These are phyloP conservation scores for Xylariaceae sp. DNA, from an alignment of 2,329 filamentous ascomycete species.

Conservation along the genomic window DNA sequence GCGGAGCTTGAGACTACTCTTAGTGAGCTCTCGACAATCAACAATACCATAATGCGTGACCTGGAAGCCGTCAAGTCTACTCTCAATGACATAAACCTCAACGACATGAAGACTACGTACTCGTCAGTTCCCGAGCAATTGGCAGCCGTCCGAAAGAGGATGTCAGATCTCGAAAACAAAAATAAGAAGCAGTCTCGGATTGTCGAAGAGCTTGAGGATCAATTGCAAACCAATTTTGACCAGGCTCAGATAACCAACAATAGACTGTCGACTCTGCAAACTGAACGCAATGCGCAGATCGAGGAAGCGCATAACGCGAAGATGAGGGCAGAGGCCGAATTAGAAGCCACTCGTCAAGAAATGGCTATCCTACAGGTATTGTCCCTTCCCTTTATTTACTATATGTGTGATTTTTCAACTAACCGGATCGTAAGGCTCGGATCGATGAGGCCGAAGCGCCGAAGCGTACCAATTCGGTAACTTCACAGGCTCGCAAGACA, in stretches of 20 bases:
- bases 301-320: conserved; percentile 70
- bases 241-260: conserved; percentile 82
- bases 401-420: neutral
- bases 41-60: conserved; percentile 55
- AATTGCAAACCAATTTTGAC: conserved; percentile 91
- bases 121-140: conserved; percentile 51
- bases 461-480: conserved; percentile 55
- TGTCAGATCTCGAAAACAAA: conserved; percentile 55
- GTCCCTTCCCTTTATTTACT: neutral
- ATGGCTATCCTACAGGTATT: conserved; percentile 73
- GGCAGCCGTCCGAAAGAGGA: conserved; percentile 59
- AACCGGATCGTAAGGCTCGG: conserved; percentile 23
- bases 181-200: conserved; percentile 90
- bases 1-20: conserved; percentile 53
- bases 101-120: conserved; percentile 40
- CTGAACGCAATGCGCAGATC: conserved; percentile 66
- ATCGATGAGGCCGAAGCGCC: conserved; percentile 35
- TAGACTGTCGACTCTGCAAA: conserved; percentile 74
- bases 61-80: conserved; percentile 55
- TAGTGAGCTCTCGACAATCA: conserved; percentile 52
- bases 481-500: conserved; percentile 76
- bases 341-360: conserved; percentile 63
- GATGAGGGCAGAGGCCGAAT: conserved; percentile 58
- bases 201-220: conserved; percentile 94
- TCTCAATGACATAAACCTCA: conserved; percentile 48